Percentiles rank a stretch among this genome's conserved stretches.
Evolutionary conservation across 495 filamentous ascomycete genomes (phyloP).

Genomic region (Penicillium pancosmium): DNA sequence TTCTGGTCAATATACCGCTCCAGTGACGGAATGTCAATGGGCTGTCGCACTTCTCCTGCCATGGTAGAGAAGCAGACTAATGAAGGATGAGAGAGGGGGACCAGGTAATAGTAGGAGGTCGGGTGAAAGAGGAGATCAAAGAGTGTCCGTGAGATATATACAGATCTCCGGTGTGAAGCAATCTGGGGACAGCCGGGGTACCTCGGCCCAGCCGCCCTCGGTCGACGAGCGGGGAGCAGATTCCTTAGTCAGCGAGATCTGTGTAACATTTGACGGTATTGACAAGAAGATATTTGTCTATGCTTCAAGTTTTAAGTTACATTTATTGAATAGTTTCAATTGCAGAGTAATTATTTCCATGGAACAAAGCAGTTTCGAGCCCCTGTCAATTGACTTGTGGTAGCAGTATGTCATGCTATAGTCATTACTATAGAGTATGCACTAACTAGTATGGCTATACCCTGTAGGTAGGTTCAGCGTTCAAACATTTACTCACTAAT

Average conservation of each 20-base stretch:
- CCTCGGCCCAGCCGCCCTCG: constrained; percentile 3
- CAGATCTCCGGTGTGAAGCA: constrained; percentile 7
- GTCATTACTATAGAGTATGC: no score
- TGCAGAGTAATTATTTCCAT: no score
- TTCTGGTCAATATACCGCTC: constrained; percentile 74
- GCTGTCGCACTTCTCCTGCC: constrained; percentile 87
- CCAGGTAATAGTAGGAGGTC: neutral
- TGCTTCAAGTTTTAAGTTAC: no score
- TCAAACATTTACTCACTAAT: no score
- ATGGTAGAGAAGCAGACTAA: constrained; percentile 48
- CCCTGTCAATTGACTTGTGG: no score
- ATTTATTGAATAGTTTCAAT: no score
- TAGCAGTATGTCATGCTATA: no score
- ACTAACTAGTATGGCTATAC: no score
- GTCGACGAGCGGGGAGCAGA: constrained; percentile 8
- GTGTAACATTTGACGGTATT: neutral
- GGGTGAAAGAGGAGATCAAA: neutral
- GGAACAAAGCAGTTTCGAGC: no score
- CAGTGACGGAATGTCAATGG: constrained; percentile 76
- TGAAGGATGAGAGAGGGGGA: neutral
- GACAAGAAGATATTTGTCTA: no score
- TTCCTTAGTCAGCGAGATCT: neutral
- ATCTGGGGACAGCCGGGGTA: constrained; percentile 6
- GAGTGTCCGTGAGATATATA: constrained; percentile 1
- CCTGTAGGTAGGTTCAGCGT: no score